These are phyloP conservation scores for Fusarium pseudonygamai DNA, from an alignment of 2,329 filamentous ascomycete species.

Conservation along the genomic window DNA sequence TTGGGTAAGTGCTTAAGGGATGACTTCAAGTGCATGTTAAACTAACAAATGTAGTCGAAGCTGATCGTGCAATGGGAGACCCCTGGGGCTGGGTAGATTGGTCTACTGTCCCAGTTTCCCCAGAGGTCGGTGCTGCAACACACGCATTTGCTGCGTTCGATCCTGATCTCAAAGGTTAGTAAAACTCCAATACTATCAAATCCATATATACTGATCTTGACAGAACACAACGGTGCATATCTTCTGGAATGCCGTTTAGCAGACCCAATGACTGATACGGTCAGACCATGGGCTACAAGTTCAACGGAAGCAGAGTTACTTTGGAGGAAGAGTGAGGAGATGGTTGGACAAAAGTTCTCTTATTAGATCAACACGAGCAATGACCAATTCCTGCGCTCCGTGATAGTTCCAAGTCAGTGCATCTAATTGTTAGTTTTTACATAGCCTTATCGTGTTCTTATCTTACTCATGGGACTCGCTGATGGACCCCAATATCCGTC, in stretches of 20 bases:
- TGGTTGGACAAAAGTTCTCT: conserved; percentile 19
- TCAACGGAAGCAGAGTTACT: conserved; percentile 13
- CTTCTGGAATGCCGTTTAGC: conserved; percentile 12
- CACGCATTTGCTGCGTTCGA: conserved; percentile 29
- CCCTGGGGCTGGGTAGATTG: conserved; percentile 15
- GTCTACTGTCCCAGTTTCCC: neutral
- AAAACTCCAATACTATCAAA: accelerated
- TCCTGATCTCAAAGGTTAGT: neutral
- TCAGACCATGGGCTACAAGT: conserved; percentile 25
- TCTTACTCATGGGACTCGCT: neutral
- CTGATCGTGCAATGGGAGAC: conserved; percentile 8
- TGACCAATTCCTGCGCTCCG: neutral
- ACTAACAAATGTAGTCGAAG: neutral
- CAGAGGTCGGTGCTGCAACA: conserved; percentile 18
- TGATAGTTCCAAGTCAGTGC: accelerated
- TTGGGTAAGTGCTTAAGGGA: accelerated
- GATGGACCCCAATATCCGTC: accelerated
- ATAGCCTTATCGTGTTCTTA: neutral
- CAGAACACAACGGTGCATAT: conserved; percentile 23
- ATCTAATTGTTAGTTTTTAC: neutral
- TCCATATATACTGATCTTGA: neutral
- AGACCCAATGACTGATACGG: conserved; percentile 9
- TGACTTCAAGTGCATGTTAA: accelerated
- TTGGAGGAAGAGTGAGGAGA: conserved; percentile 28
- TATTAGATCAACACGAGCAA: neutral